A percentile compares a stretch with the other conserved stretches of the same genome.
Conservation (phyloP, 2,329 filamentous ascomycete genomes). For the Diaporthe velutina region DNA sequence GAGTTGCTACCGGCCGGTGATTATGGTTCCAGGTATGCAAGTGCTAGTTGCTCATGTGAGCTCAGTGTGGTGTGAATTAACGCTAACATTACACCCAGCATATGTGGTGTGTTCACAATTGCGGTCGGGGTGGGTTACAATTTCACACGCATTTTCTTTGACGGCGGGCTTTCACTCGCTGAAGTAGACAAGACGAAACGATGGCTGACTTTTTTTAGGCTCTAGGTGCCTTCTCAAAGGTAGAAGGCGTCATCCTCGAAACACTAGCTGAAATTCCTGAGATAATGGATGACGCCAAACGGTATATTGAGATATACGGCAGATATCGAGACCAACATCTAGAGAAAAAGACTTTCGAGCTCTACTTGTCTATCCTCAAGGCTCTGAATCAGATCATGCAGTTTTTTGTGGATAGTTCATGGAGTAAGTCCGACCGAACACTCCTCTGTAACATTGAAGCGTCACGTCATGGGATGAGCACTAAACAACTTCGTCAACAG, state of each 20-base stretch:
- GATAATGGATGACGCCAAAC: slow-evolving; percentile 8
- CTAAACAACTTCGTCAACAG: not conserved
- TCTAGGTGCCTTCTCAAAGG: slow-evolving; percentile 3
- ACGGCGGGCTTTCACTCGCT: not conserved
- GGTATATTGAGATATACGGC: slow-evolving; percentile 7
- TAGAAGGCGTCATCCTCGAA: not conserved
- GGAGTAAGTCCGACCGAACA: not conserved
- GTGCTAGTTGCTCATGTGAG: not conserved
- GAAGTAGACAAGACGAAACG: not conserved
- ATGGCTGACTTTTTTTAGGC: not conserved
- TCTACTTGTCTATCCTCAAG: not conserved
- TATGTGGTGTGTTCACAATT: slow-evolving; percentile 24
- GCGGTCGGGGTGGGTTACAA: not conserved
- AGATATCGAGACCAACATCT: not conserved
- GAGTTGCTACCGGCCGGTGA: slow-evolving; percentile 34
- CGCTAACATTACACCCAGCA: not conserved
- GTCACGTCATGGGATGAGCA: no score
- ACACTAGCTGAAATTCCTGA: not conserved
- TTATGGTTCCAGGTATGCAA: slow-evolving; percentile 31
- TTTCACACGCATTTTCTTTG: not conserved
- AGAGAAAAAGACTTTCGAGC: not conserved
- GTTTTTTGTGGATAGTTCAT: not conserved
- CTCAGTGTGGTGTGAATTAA: not conserved
- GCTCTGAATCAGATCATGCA: not conserved
- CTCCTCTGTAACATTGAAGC: not conserved